Evolutionary conservation across 768 basidiomycete genomes (phyloP).

Genomic region (Gloeostereum incarnatum): DNA sequence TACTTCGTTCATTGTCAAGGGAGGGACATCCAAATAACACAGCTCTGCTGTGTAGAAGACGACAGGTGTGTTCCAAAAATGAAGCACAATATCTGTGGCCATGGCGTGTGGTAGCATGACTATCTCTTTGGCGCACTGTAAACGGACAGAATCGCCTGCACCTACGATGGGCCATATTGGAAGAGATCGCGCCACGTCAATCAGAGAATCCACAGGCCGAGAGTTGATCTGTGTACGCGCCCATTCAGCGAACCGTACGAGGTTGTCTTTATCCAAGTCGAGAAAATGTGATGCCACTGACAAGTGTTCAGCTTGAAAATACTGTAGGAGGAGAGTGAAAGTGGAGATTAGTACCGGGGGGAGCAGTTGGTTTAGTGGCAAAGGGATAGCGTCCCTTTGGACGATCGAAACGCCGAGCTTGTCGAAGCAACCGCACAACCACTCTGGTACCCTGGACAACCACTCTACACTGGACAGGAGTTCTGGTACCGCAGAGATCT

Average conservation of each 20-base stretch:
- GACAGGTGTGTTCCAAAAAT: background rate
- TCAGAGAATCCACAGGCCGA: background rate
- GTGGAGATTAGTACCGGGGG: no score
- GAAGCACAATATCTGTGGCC: background rate
- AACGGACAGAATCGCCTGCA: background rate
- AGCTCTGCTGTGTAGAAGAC: constrained; percentile 1
- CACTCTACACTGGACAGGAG: no score
- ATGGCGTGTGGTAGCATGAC: constrained; percentile 2
- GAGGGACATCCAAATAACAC: background rate
- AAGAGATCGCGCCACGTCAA: constrained; percentile 10
- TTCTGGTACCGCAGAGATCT: no score
- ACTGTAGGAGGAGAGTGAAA: no score
- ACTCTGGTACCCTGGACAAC: no score
- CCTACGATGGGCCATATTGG: constrained; percentile 22
- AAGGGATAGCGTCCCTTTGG: no score
- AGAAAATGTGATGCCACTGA: no score
- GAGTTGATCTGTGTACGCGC: constrained; percentile 13
- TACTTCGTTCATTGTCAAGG: background rate
- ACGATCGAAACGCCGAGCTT: no score
- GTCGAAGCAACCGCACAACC: no score
- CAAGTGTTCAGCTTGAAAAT: no score
- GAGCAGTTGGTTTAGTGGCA: no score
- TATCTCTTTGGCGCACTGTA: constrained; percentile 1
- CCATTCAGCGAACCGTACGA: constrained; percentile 21
- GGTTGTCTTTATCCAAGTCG: no score